phyloP scores from a whole-genome alignment of 75 land plant genomes.

The Azolla pinnata region DNA sequence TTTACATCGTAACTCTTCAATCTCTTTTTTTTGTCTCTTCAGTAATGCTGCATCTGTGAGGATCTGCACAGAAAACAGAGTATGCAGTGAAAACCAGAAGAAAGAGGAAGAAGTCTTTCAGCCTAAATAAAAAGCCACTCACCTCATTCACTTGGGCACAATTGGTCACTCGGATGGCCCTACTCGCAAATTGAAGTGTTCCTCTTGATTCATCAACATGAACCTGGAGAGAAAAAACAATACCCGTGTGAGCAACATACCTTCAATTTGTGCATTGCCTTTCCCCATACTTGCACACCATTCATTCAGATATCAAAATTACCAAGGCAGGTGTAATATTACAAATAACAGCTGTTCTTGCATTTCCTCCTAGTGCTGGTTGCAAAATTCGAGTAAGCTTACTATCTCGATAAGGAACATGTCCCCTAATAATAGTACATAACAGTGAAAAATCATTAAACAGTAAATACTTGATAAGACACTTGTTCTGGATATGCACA shows the following conservation, averaged over 20 bases:
- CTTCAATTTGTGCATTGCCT: too few relatives aligned
- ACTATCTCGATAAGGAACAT: constrained; percentile 98
- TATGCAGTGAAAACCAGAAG: not conserved
- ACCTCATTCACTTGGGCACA: constrained; percentile 99
- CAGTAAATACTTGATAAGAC: not conserved
- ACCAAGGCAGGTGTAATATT: constrained; percentile 97
- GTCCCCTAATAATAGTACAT: constrained; percentile 46
- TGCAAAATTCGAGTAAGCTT: constrained; percentile 94
- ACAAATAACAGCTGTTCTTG: constrained; percentile 92
- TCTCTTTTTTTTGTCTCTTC: constrained; percentile 95
- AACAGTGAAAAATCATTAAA: not conserved
- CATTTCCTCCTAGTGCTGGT: constrained; percentile 96
- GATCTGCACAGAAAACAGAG: constrained; percentile 37
- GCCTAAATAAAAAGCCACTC: constrained; percentile 4
- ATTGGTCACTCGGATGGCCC: constrained; percentile 88
- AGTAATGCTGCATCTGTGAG: constrained; percentile 95
- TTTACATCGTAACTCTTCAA: constrained; percentile 88
- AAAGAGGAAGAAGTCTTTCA: too few relatives aligned
- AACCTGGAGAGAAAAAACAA: constrained; percentile 51
- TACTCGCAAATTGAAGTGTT: constrained; percentile 90
- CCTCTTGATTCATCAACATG: constrained; percentile 97
- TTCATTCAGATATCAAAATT: too few relatives aligned
- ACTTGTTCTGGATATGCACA: too few relatives aligned
- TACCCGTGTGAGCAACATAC: too few relatives aligned
- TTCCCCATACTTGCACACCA: too few relatives aligned